These are phyloP conservation scores for Colletotrichum sp. DNA, from an alignment of 2,329 filamentous ascomycete species.

Conservation along the genomic window DNA sequence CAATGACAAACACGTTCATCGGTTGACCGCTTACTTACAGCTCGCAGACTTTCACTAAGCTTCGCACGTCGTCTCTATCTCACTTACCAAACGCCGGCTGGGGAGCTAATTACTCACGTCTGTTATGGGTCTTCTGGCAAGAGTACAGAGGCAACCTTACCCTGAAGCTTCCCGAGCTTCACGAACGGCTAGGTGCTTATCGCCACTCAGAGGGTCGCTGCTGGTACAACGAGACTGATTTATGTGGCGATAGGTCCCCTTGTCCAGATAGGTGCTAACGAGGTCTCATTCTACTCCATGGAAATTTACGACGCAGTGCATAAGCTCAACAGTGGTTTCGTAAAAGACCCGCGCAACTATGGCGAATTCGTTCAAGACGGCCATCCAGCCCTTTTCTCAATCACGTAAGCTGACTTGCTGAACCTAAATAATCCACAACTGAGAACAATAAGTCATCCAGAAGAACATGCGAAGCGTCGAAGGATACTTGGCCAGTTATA, in stretches of 20 bases:
- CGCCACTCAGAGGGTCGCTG: not conserved
- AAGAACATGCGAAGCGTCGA: constrained; percentile 30
- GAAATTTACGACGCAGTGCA: constrained; percentile 28
- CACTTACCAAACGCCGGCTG: constrained; percentile 25
- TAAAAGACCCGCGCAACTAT: constrained; percentile 30
- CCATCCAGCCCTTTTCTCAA: constrained; percentile 31
- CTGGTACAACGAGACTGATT: not conserved
- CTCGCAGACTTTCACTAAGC: not conserved
- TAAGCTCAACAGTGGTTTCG: constrained; percentile 28
- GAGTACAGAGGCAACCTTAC: constrained; percentile 27
- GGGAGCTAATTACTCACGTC: constrained; percentile 24
- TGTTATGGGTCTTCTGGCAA: constrained; percentile 26
- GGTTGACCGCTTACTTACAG: not conserved
- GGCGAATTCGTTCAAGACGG: constrained; percentile 32
- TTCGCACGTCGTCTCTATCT: constrained; percentile 18
- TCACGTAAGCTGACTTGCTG: constrained; percentile 22
- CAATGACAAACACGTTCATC: not conserved
- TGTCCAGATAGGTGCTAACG: constrained; percentile 26
- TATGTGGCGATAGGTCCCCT: constrained; percentile 18
- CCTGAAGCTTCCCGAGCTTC: constrained; percentile 25
- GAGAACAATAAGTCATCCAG: constrained; percentile 22
- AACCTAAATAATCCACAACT: not conserved
- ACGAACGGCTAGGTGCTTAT: constrained; percentile 23
- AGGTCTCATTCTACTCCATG: constrained; percentile 30
- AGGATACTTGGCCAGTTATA: constrained; percentile 33